Evolutionary conservation across 305 asterid species (phyloP), one percentile per base, ranked within the genome.

Genomic region (Ilex paraguariensis): DNA sequence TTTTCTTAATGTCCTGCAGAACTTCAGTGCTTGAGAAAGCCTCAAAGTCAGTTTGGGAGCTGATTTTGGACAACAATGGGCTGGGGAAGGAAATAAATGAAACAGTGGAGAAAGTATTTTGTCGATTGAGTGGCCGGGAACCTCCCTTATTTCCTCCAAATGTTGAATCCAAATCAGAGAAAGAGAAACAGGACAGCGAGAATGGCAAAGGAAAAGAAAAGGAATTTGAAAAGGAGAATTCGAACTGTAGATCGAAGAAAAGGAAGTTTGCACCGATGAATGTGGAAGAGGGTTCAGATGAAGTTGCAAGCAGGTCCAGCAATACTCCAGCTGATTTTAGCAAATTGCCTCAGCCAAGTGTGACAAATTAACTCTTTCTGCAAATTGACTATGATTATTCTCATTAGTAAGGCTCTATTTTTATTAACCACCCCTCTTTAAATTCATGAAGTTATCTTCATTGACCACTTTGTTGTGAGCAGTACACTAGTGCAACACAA

Each of bases 21-120:
- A 74, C 83, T 62, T 87, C 98, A 55, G 98, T 84, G 67, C 95
- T 91, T n/a, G 98, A 91, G 79, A 91, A 91, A 80, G 98, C 98
- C 62, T 91, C 98, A 33, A 86, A 79, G 76, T 86, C 93, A 9
- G 95, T 84, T 17, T 91, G 96, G 98, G 98, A 88, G 66, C 77
- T 91, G 67, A 88, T 91, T 68, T 77, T 91, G 80, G 98, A 91
- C 73, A 85, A 86, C 58, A 77, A 86, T 67, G 91, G 98, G 57
- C 60, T 91, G 63, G 97, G 97, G 51, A 91, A 88, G 82, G 95
- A 91, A 76, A 82, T 91, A 49, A 79, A 69, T 57, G 94, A 82
- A 68, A 91, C 92, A 5, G 95, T 91, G 31, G 97, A 88, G 76
- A 82, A 70, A 69, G 95, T 91, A 39, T 91, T 86, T 74, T 88